A percentile compares a stretch with the other conserved stretches of the same genome.
These are phyloP conservation scores for Amaranthus palmeri DNA, from an alignment of 148 eudicot genomes.

Conservation along the genomic window DNA sequence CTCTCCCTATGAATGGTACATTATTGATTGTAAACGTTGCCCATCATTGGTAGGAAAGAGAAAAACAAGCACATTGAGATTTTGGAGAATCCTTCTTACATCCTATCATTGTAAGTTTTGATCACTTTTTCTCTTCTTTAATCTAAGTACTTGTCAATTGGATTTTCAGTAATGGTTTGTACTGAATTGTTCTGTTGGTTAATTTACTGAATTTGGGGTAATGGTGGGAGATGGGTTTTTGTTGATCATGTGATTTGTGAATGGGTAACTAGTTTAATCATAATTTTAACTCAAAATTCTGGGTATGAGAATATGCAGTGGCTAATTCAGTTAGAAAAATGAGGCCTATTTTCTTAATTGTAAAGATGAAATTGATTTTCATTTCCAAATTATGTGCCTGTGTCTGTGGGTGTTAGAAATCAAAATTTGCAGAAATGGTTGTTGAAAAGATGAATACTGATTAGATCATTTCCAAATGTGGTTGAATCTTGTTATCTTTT, in stretches of 20 bases:
- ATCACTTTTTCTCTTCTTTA: background rate
- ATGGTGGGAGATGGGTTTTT: background rate
- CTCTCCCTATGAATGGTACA: constrained; percentile 37
- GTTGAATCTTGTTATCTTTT: background rate
- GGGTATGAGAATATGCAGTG: background rate
- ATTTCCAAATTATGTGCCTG: background rate
- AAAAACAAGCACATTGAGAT: constrained; percentile 5
- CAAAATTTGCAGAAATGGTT: constrained; percentile 1
- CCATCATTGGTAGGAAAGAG: constrained; percentile 14
- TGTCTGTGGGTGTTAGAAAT: background rate
- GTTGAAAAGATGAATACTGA: background rate
- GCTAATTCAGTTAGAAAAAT: background rate
- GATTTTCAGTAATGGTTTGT: constrained; percentile 1
- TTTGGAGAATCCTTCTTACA: constrained; percentile 2
- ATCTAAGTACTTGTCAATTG: constrained; percentile 7
- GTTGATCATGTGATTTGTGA: constrained; percentile 4
- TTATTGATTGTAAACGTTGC: constrained; percentile 19
- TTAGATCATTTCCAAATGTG: background rate
- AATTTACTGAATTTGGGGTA: background rate
- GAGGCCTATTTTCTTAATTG: background rate
- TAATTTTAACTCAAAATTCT: background rate
- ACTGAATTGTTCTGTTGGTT: too few relatives aligned
- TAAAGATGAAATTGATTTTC: background rate
- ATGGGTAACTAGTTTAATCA: background rate
- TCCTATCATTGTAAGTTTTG: constrained; percentile 9